These are phyloP conservation scores for Metschnikowia corniflorae DNA, from an alignment of 805 yeast species.

Conservation along the genomic window DNA sequence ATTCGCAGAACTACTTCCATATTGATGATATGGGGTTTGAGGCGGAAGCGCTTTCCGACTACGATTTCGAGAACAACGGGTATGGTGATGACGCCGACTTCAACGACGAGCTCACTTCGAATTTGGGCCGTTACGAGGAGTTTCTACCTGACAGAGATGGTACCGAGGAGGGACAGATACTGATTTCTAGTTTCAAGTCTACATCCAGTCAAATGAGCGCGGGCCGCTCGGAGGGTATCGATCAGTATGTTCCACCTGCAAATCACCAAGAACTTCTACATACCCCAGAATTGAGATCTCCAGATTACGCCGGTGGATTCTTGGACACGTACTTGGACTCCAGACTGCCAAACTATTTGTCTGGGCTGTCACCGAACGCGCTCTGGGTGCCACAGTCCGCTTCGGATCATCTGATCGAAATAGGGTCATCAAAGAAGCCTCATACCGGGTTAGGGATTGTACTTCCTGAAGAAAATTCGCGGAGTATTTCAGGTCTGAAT, in stretches of 20 bases:
- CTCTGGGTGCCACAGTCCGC: background rate
- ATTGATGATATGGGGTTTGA: constrained; percentile 32
- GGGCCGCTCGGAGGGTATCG: background rate
- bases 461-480: background rate
- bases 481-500: background rate
- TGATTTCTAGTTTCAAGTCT: background rate
- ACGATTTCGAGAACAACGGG: constrained; percentile 44
- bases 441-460: constrained; percentile 7
- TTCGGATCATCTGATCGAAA: background rate
- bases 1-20: constrained; percentile 20
- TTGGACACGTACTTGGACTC: constrained; percentile 16
- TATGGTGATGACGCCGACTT: constrained; percentile 25
- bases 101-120: constrained; percentile 15
- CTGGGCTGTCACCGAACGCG: constrained; percentile 1
- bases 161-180: constrained; percentile 15
- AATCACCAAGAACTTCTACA: background rate
- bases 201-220: background rate
- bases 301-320: constrained; percentile 17
- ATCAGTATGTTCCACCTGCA: background rate
- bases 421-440: background rate
- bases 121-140: constrained; percentile 15
- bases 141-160: constrained; percentile 20
- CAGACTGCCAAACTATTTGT: constrained; percentile 4
- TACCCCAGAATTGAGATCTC: constrained; percentile 7
- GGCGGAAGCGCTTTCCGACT: constrained; percentile 32